These are phyloP conservation scores for Elsinoe perseae DNA, from an alignment of 2,329 filamentous ascomycete genomes.

Conservation along the genomic window DNA sequence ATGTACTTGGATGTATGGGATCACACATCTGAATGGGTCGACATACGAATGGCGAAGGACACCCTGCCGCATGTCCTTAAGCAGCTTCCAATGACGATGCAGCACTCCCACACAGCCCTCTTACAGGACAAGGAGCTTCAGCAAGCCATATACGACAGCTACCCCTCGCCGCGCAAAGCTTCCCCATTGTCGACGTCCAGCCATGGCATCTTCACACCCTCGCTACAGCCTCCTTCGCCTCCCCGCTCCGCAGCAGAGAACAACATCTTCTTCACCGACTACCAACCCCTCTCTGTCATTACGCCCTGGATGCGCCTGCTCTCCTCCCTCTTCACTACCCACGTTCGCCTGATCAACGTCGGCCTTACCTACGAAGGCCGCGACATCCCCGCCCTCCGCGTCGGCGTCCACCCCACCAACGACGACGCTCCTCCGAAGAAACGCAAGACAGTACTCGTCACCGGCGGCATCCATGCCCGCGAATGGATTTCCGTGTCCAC, in stretches of 20 bases:
- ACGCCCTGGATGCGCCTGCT: constrained; percentile 87
- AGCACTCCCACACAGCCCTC: constrained; percentile 62
- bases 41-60: constrained; percentile 70
- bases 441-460: constrained; percentile 71
- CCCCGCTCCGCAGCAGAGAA: constrained; percentile 35
- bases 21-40: constrained; percentile 71
- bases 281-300: constrained; percentile 79
- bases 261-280: constrained; percentile 85
- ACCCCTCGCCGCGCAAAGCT: constrained; percentile 43
- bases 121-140: constrained; percentile 66
- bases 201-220: constrained; percentile 22
- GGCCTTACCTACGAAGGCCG: constrained; percentile 85
- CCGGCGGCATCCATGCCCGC: constrained; percentile 81
- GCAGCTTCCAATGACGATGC: constrained; percentile 67
- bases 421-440: constrained; percentile 37
- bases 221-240: constrained; percentile 28
- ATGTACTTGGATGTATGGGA: constrained; percentile 89
- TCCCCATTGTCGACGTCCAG: constrained; percentile 7
- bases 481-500: constrained; percentile 96
- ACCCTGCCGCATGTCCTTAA: constrained; percentile 67
- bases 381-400: constrained; percentile 71
- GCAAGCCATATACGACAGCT: constrained; percentile 67
- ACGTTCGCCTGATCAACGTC: constrained; percentile 65
- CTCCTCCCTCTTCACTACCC: constrained; percentile 79
- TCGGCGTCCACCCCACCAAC: constrained; percentile 56